phyloP scores from a whole-genome alignment of 75 land plant species.

The Selaginella moellendorffii region DNA sequence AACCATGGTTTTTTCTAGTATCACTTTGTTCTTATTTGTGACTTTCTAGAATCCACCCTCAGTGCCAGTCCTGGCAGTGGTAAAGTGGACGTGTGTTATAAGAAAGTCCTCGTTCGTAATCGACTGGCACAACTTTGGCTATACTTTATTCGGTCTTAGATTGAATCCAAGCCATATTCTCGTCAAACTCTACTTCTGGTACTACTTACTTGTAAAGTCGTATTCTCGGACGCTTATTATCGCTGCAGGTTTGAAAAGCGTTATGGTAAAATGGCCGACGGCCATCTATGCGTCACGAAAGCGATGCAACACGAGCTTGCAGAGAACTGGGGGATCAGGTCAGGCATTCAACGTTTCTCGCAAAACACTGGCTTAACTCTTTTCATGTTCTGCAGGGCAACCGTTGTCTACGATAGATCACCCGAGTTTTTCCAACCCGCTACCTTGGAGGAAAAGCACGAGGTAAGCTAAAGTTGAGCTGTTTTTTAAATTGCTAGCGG shows the following conservation, averaged over 20 bases:
- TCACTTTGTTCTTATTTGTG: neutral
- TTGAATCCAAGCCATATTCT: slow-evolving; percentile 66
- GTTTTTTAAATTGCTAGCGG: too few species aligned
- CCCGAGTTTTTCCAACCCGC: slow-evolving; percentile 76
- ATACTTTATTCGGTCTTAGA: slow-evolving; percentile 59
- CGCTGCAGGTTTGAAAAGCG: slow-evolving; percentile 56
- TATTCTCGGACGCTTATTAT: neutral
- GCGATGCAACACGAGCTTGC: slow-evolving; percentile 97
- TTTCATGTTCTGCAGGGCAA: slow-evolving; percentile 40
- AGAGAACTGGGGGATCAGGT: slow-evolving; percentile 86
- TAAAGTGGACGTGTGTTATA: slow-evolving; percentile 56
- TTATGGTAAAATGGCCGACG: slow-evolving; percentile 77
- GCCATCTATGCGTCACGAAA: slow-evolving; percentile 75
- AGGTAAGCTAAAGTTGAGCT: slow-evolving; percentile 39
- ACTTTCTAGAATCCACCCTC: slow-evolving; percentile 81
- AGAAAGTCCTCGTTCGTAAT: slow-evolving; percentile 47
- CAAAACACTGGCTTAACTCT: neutral
- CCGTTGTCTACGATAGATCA: slow-evolving; percentile 85
- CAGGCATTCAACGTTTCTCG: neutral
- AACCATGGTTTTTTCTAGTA: neutral
- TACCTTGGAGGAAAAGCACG: slow-evolving; percentile 52
- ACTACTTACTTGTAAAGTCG: slow-evolving; percentile 1
- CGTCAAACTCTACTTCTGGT: slow-evolving; percentile 69
- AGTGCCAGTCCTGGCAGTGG: slow-evolving; percentile 74
- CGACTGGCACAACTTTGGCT: slow-evolving; percentile 99